A percentile compares a stretch with the other conserved stretches of the same genome.
phyloP scores from a whole-genome alignment of 2,329 filamentous ascomycete species.

The Paecilomyces formosus region DNA sequence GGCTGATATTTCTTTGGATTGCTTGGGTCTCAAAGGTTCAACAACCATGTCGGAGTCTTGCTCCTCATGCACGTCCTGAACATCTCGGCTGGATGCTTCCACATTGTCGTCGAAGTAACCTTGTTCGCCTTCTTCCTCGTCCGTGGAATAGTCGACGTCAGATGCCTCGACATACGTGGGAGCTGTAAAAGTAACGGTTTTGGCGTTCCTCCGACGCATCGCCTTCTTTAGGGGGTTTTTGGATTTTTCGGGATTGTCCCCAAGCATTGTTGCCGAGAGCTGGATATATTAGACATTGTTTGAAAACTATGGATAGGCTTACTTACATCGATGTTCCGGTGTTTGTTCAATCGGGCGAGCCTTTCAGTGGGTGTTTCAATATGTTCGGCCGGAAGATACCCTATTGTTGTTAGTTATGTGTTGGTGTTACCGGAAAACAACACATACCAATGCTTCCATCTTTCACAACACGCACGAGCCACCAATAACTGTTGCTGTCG shows the following conservation, averaged over 20 bases:
- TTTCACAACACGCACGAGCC: conserved; percentile 94
- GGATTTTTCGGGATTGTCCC: conserved; percentile 68
- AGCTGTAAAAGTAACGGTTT: conserved; percentile 77
- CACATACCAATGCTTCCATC: conserved; percentile 83
- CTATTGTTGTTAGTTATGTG: conserved; percentile 44
- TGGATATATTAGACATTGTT: conserved; percentile 23
- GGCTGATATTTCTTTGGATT: conserved; percentile 26
- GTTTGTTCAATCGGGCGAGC: conserved; percentile 89
- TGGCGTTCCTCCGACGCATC: conserved; percentile 72
- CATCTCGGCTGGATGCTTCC: conserved; percentile 27
- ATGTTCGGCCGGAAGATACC: conserved; percentile 93
- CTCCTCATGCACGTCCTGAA: conserved; percentile 22
- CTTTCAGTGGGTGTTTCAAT: conserved; percentile 97
- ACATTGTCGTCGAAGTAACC: conserved; percentile 42
- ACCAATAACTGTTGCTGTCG: conserved; percentile 99
- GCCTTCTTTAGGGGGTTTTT: conserved; percentile 78
- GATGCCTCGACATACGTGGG: conserved; percentile 85
- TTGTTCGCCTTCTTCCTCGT: conserved; percentile 58
- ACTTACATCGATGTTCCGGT: conserved; percentile 91
- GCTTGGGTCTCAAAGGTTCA: conserved; percentile 37
- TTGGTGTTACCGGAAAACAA: conserved; percentile 34
- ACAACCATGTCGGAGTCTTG: conserved; percentile 34
- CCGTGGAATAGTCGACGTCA: conserved; percentile 75
- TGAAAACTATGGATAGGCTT: conserved; percentile 1
- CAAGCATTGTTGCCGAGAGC: conserved; percentile 65